These are phyloP conservation scores for Rusavskia elegans DNA, from an alignment of 495 filamentous ascomycete species.

Conservation along the genomic window DNA sequence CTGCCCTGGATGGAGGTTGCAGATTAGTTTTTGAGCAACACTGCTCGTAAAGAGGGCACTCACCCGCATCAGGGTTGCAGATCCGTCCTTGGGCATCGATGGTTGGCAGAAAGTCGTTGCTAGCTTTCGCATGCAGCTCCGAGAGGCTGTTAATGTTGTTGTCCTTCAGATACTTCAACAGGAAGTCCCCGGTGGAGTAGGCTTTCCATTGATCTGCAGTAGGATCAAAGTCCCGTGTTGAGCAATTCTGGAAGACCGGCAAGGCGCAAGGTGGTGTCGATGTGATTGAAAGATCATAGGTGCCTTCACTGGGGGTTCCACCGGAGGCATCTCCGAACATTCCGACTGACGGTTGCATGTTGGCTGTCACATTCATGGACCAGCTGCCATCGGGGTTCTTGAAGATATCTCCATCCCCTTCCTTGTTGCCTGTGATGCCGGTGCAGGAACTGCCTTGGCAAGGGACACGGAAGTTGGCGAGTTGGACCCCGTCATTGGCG, in stretches of 20 bases:
- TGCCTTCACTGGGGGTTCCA: neutral
- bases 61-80: neutral
- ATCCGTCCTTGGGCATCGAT: neutral
- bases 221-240: neutral
- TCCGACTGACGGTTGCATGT: neutral
- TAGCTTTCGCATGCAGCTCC: neutral
- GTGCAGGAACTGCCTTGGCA: conserved; percentile 2
- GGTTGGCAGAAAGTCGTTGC: neutral
- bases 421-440: conserved; percentile 4
- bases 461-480: neutral
- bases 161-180: neutral
- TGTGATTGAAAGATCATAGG: neutral
- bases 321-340: neutral
- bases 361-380: neutral
- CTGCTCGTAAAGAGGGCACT: neutral
- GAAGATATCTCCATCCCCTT: conserved; percentile 11
- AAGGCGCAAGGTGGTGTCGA: neutral
- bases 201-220: neutral
- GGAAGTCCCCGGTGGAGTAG: neutral
- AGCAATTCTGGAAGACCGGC: neutral
- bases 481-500: conserved; percentile 1
- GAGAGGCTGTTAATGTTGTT: neutral
- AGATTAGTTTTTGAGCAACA: neutral
- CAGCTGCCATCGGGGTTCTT: neutral
- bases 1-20: neutral